Percentiles rank a stretch among this genome's conserved stretches.
Conservation (phyloP, 768 basidiomycete genomes). For the Lactarius psammicola region DNA sequence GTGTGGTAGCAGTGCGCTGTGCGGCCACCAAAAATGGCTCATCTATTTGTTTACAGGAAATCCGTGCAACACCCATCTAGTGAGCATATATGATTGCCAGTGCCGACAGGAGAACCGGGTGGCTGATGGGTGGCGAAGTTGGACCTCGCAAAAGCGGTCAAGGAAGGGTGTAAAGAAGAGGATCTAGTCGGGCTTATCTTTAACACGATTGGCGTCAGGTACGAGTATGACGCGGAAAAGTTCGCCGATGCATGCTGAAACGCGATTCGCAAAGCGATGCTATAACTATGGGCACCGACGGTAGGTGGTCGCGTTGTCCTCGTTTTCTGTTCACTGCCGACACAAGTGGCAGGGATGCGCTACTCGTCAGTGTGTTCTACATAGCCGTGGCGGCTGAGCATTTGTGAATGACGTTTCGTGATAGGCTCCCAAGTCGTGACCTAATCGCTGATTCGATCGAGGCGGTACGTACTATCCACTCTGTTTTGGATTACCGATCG, state of each 20-base stretch:
- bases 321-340: conserved; percentile 7
- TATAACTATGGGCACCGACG: conserved; percentile 88
- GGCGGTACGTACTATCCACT: conserved; percentile 46
- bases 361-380: conserved; percentile 60
- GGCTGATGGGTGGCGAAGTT: conserved; percentile 45
- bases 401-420: conserved; percentile 1
- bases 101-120: background rate
- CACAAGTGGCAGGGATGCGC: conserved; percentile 63
- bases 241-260: background rate
- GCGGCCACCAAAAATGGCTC: conserved; percentile 5
- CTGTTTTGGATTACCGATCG: background rate
- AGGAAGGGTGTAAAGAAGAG: conserved; percentile 79
- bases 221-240: background rate
- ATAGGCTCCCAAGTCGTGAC: conserved; percentile 80
- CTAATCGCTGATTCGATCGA: conserved; percentile 90
- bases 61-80: conserved; percentile 82
- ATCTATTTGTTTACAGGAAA: conserved; percentile 50
- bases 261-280: conserved; percentile 54
- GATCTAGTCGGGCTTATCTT: conserved; percentile 80
- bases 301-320: conserved; percentile 40
- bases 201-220: conserved; percentile 86
- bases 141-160: conserved; percentile 74
- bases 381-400: background rate
- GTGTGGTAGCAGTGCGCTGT: conserved; percentile 38
- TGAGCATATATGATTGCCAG: conserved; percentile 36